Base-by-base conservation (phyloP, 139 green algal species). In the Coccomyxa sp. region DNA sequence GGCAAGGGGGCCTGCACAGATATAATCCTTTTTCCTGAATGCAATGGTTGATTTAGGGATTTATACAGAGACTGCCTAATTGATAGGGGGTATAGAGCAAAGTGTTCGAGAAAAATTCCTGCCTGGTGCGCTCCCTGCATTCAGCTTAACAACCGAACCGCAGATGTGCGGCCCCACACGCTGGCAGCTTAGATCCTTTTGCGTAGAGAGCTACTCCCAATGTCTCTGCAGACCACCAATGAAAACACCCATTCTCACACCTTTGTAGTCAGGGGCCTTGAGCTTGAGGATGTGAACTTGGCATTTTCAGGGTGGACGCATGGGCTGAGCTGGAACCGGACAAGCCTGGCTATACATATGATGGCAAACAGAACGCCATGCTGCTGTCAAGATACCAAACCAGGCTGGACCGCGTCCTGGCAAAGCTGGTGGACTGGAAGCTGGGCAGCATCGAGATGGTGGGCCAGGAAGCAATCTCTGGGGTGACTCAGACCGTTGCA, bases 331-430 rank as follows among this genome's bases (percentile, higher is more conserved):
- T 91, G n/a, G 79, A 83, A 38, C 81, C 87, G 0, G 77, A 71
- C 12, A 74, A 90, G 13, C 67, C 87, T 15, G 91, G 91, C 1
- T 67, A 87, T 0, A 95, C 90, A 0, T 95, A 93, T 51, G 85
- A 95, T 57, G 51, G 83, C 13, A 77, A 79, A 15, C 28, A 13
- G 31, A 95, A 95, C 81, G 75, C 87, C 31, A 95, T 95, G 91
- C 89, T 94, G 23, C 45, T 57, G 10, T 82, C 79, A 66, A 80
- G 86, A 32, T 67, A 85, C 16, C 79, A 83, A 28, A 77, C 38
- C 13, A 83, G 89, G 11, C 79, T 92, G 59, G 89, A 92, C 84
- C 81, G 89, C 23, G 78, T 82, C 16, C 85, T 91, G 10, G 86
- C 67, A 51, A 83, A 78, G 81, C 79, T 87, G 51, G 27, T 12